phyloP scores from a whole-genome alignment of 805 yeast genomes.

The Metschnikowia picachoensis region DNA sequence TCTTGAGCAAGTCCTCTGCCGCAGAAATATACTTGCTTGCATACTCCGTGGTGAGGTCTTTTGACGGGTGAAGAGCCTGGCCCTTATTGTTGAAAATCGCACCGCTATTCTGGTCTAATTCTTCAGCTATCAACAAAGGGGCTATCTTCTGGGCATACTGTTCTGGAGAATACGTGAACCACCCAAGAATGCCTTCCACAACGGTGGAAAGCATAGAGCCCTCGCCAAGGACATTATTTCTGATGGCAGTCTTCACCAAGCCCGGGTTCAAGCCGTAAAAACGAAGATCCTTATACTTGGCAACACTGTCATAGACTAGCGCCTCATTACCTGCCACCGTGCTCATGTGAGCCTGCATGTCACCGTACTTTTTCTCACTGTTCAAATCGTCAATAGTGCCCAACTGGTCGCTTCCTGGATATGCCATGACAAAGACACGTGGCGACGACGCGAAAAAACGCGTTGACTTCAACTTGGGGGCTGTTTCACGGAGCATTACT shows the following conservation, averaged over 20 bases:
- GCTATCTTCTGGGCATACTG: conserved; percentile 28
- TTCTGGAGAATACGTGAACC: conserved; percentile 29
- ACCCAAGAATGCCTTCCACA: conserved; percentile 27
- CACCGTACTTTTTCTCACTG: conserved; percentile 26
- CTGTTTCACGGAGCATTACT: conserved; percentile 25
- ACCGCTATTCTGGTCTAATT: conserved; percentile 28
- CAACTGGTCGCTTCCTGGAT: conserved; percentile 30
- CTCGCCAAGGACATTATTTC: conserved; percentile 30
- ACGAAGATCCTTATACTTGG: conserved; percentile 18
- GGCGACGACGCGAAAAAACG: conserved; percentile 16
- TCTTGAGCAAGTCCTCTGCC: conserved; percentile 21
- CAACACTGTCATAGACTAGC: conserved; percentile 20
- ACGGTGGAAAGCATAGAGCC: conserved; percentile 20
- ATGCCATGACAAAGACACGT: conserved; percentile 37
- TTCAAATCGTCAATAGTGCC: conserved; percentile 35
- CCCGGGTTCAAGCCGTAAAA: conserved; percentile 41
- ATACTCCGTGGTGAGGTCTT: conserved; percentile 25
- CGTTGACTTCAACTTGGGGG: conserved; percentile 18
- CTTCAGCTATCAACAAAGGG: conserved; percentile 29
- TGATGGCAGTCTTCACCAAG: conserved; percentile 31
- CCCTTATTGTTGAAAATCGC: conserved; percentile 28
- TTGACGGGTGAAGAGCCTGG: conserved; percentile 21
- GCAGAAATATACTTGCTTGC: conserved; percentile 22
- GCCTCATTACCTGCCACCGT: conserved; percentile 44
- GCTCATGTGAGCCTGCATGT: conserved; percentile 30